Percentiles rank a stretch among this genome's conserved stretches.
Evolutionary conservation across 2,329 filamentous ascomycete species (phyloP).

Genomic region (Venturia asperata): DNA sequence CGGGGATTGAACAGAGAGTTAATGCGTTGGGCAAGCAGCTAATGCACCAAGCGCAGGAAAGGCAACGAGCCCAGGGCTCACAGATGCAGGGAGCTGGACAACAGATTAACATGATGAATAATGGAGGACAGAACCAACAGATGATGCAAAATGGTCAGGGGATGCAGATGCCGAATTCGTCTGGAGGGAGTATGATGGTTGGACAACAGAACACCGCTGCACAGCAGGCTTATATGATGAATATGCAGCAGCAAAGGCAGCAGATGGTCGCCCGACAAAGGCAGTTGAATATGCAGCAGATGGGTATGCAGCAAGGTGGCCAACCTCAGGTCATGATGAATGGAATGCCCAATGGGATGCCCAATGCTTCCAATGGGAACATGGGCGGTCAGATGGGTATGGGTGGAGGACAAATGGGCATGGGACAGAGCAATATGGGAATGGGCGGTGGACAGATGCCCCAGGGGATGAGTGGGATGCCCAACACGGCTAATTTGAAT

Average conservation of each 20-base stretch:
- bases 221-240: constrained; percentile 22
- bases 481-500: not conserved
- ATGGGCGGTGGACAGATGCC: constrained; percentile 11
- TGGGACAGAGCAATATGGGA: not conserved
- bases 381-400: constrained; percentile 7
- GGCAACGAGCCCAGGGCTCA: constrained; percentile 18
- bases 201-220: constrained; percentile 10
- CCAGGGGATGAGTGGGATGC: constrained; percentile 14
- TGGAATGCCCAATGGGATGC: constrained; percentile 17
- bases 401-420: not conserved
- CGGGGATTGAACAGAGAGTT: not conserved
- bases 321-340: constrained; percentile 13
- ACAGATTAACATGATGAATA: constrained; percentile 26
- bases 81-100: constrained; percentile 23
- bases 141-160: constrained; percentile 19
- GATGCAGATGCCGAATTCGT: constrained; percentile 19
- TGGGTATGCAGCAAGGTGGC: constrained; percentile 17
- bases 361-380: not conserved
- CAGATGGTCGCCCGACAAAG: constrained; percentile 21
- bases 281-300: constrained; percentile 22
- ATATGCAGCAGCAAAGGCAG: constrained; percentile 30
- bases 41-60: constrained; percentile 21
- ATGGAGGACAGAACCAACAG: constrained; percentile 21
- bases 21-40: constrained; percentile 24
- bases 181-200: not conserved